These are phyloP conservation scores for Bipolaris zeicola DNA, from an alignment of 2,329 filamentous ascomycete genomes.

Conservation along the genomic window DNA sequence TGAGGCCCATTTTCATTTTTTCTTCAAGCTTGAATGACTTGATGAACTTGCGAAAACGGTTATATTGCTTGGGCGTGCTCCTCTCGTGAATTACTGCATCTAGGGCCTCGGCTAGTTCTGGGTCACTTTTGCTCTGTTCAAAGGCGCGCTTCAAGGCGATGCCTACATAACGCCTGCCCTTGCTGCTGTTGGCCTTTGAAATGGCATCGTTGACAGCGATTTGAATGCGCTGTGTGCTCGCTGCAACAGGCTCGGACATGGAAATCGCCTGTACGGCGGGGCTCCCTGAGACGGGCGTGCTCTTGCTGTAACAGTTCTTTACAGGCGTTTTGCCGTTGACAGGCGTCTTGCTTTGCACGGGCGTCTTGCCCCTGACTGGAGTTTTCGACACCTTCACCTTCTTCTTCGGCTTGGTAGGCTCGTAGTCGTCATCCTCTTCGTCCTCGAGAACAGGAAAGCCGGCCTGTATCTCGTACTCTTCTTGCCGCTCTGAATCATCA, in stretches of 20 bases:
- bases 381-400: constrained; percentile 39
- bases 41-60: constrained; percentile 50
- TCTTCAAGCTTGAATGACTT: constrained; percentile 49
- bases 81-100: constrained; percentile 51
- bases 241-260: constrained; percentile 16
- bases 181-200: constrained; percentile 47
- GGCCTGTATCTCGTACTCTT: constrained; percentile 45
- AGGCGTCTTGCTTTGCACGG: constrained; percentile 42
- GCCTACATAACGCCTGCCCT: constrained; percentile 31
- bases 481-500: constrained; percentile 47
- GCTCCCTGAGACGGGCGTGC: constrained; percentile 24
- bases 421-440: constrained; percentile 56
- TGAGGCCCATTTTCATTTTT: constrained; percentile 28
- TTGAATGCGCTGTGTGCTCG: constrained; percentile 34
- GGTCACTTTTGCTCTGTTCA: constrained; percentile 48
- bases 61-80: constrained; percentile 47
- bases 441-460: constrained; percentile 46
- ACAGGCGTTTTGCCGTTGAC: constrained; percentile 34
- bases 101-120: constrained; percentile 48
- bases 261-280: constrained; percentile 24
- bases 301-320: constrained; percentile 32
- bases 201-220: constrained; percentile 52
- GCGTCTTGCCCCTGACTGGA: constrained; percentile 43
- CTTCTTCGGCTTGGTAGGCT: constrained; percentile 45
- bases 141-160: constrained; percentile 52